Evolutionary conservation across 257 asterid genomes (phyloP).

Genomic region (Solanum tarijense): DNA sequence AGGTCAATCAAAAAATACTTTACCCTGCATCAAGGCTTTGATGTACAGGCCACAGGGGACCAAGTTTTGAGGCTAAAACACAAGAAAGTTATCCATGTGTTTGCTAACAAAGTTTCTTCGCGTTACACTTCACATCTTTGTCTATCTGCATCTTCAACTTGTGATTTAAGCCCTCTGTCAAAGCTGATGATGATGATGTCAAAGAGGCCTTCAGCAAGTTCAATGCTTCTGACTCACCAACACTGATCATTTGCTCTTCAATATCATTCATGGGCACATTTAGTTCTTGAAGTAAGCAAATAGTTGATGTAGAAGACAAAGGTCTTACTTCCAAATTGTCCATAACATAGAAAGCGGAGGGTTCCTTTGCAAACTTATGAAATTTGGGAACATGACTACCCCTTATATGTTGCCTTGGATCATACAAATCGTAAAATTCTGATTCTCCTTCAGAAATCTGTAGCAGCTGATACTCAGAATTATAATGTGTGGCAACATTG

Average conservation of each 20-base stretch:
- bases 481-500: not conserved
- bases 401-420: not conserved
- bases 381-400: not conserved
- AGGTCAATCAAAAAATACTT: not conserved
- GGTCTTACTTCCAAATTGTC: not conserved
- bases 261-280: not conserved
- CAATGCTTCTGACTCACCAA: not conserved
- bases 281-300: not conserved
- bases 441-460: not conserved
- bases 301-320: not conserved
- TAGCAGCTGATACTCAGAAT: not conserved
- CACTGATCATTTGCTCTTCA: not conserved
- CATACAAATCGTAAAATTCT: not conserved
- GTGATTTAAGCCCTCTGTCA: not conserved
- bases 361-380: not conserved
- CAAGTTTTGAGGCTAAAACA: not conserved
- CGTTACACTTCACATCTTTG: not conserved
- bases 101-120: not conserved
- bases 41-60: not conserved
- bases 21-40: not conserved
- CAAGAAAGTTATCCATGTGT: not conserved
- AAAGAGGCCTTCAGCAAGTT: conserved; percentile 3
- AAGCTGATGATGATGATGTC: not conserved
- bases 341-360: not conserved
- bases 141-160: not conserved